phyloP scores from a whole-genome alignment of 2,329 filamentous ascomycete species.

The Fusarium citri region DNA sequence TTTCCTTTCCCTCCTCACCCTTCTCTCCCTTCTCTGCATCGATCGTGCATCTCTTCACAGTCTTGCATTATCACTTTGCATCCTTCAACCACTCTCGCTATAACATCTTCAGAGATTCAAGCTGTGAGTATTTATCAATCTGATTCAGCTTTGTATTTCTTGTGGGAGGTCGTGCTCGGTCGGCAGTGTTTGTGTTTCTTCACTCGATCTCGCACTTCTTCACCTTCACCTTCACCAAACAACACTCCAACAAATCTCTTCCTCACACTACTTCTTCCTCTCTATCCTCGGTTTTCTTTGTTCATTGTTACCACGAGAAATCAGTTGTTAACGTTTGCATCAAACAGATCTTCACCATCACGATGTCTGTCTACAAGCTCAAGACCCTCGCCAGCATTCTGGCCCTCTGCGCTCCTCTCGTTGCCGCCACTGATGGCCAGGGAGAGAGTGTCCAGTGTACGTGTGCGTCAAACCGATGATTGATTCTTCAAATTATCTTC shows the following conservation, averaged over 20 bases:
- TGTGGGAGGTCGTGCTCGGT: neutral
- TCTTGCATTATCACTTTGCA: constrained; percentile 22
- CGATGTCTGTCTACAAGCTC: constrained; percentile 49
- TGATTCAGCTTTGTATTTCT: no score
- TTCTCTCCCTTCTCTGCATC: constrained; percentile 10
- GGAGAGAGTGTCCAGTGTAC: constrained; percentile 39
- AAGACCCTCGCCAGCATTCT: constrained; percentile 40
- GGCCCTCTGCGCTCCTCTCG: constrained; percentile 40
- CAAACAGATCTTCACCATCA: constrained; percentile 28
- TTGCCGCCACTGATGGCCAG: constrained; percentile 27
- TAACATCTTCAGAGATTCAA: constrained; percentile 22
- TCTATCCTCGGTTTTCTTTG: neutral
- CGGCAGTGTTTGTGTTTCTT: neutral
- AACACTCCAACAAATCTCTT: neutral
- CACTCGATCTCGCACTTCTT: neutral
- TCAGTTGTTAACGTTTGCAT: neutral
- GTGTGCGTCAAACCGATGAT: neutral
- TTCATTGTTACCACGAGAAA: neutral
- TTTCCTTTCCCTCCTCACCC: constrained; percentile 16
- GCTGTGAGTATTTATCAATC: constrained; percentile 14
- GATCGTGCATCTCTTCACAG: constrained; percentile 17
- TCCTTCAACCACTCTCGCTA: neutral
- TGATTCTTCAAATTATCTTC: neutral
- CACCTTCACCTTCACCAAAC: neutral
- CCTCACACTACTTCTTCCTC: neutral